Percentiles rank a stretch among this genome's conserved stretches.
phyloP scores from a whole-genome alignment of 179 eudicot species.

The Silene noctiflora region DNA sequence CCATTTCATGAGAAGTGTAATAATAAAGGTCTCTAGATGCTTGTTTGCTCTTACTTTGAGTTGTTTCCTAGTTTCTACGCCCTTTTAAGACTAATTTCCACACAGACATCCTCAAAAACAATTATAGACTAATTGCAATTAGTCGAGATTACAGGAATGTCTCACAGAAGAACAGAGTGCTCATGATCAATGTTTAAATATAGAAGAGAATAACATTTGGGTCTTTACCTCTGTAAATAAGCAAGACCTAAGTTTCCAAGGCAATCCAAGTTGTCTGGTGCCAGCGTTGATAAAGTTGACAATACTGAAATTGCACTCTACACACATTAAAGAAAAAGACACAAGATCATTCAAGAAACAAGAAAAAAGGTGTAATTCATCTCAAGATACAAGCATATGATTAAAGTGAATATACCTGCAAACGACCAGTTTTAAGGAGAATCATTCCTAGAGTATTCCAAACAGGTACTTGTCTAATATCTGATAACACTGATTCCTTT shows the following conservation, averaged over 20 bases:
- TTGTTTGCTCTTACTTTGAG: not conserved
- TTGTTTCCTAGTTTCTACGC: not conserved
- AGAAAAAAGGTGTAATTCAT: not conserved
- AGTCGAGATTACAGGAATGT: not conserved
- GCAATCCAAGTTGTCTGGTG: slow-evolving; percentile 87
- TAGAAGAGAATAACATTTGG: not conserved
- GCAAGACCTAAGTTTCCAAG: slow-evolving; percentile 94
- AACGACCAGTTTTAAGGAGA: slow-evolving; percentile 74
- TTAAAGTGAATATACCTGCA: slow-evolving; percentile 52
- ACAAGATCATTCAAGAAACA: slow-evolving; percentile 20
- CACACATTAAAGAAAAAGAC: slow-evolving; percentile 20
- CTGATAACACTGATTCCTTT: slow-evolving; percentile 70
- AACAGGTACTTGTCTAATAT: slow-evolving; percentile 81
- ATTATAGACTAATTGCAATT: not conserved
- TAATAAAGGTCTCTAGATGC: not conserved
- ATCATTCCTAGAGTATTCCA: slow-evolving; percentile 90
- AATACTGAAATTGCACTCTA: slow-evolving; percentile 85
- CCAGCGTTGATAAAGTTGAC: slow-evolving; percentile 57
- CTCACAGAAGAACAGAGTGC: not conserved
- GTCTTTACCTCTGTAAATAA: slow-evolving; percentile 73
- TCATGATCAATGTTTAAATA: not conserved
- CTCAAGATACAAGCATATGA: not conserved
- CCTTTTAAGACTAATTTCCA: not conserved
- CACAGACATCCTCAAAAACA: not conserved
- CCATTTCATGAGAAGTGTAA: not conserved